Evolutionary conservation across 768 basidiomycete genomes (phyloP).

Genomic region (Kwoniella dendrophila): DNA sequence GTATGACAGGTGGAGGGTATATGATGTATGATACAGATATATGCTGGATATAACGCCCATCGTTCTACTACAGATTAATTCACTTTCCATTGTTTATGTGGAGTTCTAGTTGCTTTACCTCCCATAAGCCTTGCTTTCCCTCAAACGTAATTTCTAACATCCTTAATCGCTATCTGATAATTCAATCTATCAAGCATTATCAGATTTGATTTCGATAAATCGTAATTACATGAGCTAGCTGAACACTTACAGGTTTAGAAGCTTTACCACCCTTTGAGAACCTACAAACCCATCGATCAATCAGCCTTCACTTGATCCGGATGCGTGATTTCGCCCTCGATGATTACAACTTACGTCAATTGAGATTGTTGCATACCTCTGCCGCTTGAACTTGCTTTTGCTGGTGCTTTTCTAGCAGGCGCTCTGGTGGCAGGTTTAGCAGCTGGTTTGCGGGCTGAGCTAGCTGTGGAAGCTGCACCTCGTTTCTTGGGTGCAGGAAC

Average conservation of each 20-base stretch:
- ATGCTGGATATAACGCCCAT: no score
- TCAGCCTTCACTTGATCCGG: not conserved
- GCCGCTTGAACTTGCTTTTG: slow-evolving; percentile 9
- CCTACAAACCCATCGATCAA: not conserved
- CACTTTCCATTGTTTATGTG: no score
- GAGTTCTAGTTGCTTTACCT: no score
- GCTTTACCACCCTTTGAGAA: slow-evolving; percentile 29
- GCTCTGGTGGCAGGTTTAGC: slow-evolving; percentile 59
- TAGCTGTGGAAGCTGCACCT: slow-evolving; percentile 32
- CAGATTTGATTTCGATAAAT: not conserved
- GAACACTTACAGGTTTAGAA: slow-evolving; percentile 30
- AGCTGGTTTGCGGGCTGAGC: slow-evolving; percentile 62
- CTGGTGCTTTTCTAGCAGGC: slow-evolving; percentile 48
- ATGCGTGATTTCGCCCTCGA: not conserved
- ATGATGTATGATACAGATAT: not conserved
- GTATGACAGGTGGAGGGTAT: not conserved
- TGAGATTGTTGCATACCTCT: slow-evolving; percentile 24
- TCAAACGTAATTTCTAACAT: no score
- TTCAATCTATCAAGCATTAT: slow-evolving; percentile 25
- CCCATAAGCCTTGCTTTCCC: no score
- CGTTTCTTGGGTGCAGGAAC: slow-evolving; percentile 34
- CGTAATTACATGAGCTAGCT: not conserved
- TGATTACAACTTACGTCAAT: slow-evolving; percentile 13
- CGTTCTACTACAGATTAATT: no score
- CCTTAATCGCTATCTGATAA: slow-evolving; percentile 25